Percentiles rank a stretch among this genome's conserved stretches.
Evolutionary conservation across 2,329 filamentous ascomycete genomes (phyloP).

Genomic region (Thermomyces lanuginosus): DNA sequence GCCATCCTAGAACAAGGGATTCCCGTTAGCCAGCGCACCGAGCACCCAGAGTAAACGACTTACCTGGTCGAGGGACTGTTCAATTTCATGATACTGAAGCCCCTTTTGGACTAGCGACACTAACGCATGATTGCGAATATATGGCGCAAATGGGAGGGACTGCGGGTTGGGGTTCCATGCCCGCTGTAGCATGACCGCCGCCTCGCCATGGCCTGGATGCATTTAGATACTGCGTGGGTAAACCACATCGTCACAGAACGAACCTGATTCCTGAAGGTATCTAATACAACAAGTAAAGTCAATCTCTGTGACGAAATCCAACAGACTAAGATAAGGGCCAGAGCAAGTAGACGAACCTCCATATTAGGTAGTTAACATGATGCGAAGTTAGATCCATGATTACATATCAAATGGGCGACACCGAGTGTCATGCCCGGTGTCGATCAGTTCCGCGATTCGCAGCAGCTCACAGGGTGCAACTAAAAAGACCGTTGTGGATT

Average conservation of each 20-base stretch:
- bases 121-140: conserved; percentile 43
- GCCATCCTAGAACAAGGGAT: conserved; percentile 19
- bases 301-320: neutral
- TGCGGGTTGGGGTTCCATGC: conserved; percentile 49
- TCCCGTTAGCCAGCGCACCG: no score
- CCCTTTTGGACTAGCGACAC: conserved; percentile 49
- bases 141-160: conserved; percentile 42
- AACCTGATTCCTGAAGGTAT: conserved; percentile 41
- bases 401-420: no score
- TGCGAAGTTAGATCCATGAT: conserved; percentile 34
- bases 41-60: conserved; percentile 11
- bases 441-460: no score
- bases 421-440: no score
- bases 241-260: conserved; percentile 14
- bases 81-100: conserved; percentile 37
- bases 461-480: no score
- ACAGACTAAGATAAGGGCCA: neutral
- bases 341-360: conserved; percentile 35
- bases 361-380: conserved; percentile 54
- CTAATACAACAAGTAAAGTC: conserved; percentile 14
- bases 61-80: conserved; percentile 34
- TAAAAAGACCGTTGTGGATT: no score
- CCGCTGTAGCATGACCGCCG: conserved; percentile 43
- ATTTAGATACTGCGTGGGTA: conserved; percentile 7
- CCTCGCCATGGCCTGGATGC: conserved; percentile 38